Evolutionary conservation across 164 flowering plant genomes (phyloP).

Genomic region (Litsea cubeba): DNA sequence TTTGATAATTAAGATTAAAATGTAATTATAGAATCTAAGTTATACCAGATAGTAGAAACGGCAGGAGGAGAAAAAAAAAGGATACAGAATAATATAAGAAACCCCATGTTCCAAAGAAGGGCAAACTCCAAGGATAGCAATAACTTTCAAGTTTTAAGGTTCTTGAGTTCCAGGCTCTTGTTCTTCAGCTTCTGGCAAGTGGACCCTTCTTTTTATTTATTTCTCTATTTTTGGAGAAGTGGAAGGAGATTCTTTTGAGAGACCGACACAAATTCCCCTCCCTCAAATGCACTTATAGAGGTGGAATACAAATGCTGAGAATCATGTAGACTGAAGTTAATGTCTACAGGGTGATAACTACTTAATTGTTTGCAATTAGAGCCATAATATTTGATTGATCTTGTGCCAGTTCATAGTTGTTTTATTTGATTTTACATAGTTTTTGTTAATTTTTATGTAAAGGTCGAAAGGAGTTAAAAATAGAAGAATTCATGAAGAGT

Average conservation of each 20-base stretch:
- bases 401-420: no score
- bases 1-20: no score
- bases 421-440: no score
- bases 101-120: not conserved
- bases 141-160: conserved; percentile 9
- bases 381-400: no score
- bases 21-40: no score
- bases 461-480: no score
- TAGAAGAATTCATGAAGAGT: no score
- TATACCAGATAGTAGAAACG: no score
- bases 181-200: conserved; percentile 7
- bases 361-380: no score
- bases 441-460: no score
- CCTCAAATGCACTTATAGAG: conserved; percentile 6
- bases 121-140: not conserved
- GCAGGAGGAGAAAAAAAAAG: no score
- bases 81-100: not conserved
- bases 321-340: conserved; percentile 8
- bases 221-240: not conserved
- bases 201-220: conserved; percentile 1
- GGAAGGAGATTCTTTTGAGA: not conserved
- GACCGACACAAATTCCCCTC: conserved; percentile 6
- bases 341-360: not conserved
- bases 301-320: conserved; percentile 5
- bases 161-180: conserved; percentile 10